A percentile compares a stretch with the other conserved stretches of the same genome.
These are phyloP conservation scores for Backusella luteola DNA, from an alignment of 192 early-diverging fungal species.

Conservation along the genomic window DNA sequence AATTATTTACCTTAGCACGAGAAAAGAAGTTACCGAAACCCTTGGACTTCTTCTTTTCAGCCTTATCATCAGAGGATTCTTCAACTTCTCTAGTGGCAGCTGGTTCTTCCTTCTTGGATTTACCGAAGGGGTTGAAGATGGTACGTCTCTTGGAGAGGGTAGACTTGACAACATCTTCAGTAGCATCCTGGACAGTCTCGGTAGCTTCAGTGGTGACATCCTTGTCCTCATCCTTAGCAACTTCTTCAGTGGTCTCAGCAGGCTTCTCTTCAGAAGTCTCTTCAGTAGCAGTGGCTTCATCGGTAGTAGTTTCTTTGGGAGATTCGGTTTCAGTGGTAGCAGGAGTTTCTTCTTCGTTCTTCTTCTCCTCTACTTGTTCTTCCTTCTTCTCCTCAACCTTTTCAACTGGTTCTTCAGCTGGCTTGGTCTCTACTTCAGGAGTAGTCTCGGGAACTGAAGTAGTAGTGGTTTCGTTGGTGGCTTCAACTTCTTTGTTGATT, in stretches of 20 bases:
- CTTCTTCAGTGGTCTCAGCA: constrained; percentile 25
- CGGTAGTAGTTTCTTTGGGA: not conserved
- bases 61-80: not conserved
- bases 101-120: constrained; percentile 9
- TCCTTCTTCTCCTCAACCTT: not conserved
- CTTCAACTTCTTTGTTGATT: not conserved
- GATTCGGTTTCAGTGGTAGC: not conserved
- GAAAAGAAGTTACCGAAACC: not conserved
- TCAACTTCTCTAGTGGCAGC: constrained; percentile 1
- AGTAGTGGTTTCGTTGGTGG: not conserved
- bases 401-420: not conserved
- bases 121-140: constrained; percentile 19
- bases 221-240: constrained; percentile 13
- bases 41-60: not conserved
- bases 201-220: constrained; percentile 3
- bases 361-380: constrained; percentile 1
- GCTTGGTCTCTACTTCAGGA: not conserved
- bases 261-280: not conserved
- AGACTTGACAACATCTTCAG: constrained; percentile 21
- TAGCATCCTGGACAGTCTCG: constrained; percentile 13
- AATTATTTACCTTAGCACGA: constrained; percentile 2
- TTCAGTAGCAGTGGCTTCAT: not conserved
- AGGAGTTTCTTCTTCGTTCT: not conserved
- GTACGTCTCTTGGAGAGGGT: constrained; percentile 8
- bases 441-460: not conserved